A percentile compares a stretch with the other conserved stretches of the same genome.
phyloP scores from a whole-genome alignment of 208 protist species.

The Acanthamoeba royreba region DNA sequence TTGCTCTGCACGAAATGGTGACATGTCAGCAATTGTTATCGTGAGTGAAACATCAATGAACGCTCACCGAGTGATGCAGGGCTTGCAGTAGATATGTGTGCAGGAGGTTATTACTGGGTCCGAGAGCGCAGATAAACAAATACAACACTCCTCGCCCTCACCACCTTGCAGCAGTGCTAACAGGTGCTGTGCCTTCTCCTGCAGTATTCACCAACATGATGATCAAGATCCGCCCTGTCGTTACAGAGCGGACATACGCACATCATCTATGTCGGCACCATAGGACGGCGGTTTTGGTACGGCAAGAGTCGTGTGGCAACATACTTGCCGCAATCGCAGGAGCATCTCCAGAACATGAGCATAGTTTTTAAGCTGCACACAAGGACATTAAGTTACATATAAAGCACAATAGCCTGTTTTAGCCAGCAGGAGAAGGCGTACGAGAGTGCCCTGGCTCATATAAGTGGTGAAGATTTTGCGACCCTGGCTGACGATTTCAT shows the following conservation, averaged over 20 bases:
- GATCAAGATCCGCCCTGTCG: background rate
- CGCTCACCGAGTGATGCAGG: background rate
- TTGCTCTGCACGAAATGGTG: background rate
- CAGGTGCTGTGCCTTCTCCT: background rate
- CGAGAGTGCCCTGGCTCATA: background rate
- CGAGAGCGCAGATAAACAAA: background rate
- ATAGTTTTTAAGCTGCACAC: slow-evolving; percentile 74
- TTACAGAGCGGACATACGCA: background rate
- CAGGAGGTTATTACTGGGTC: background rate
- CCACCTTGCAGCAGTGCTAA: background rate
- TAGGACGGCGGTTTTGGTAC: background rate
- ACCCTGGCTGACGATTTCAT: background rate
- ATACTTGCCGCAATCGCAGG: slow-evolving; percentile 75
- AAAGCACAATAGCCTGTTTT: too few species aligned
- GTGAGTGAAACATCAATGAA: background rate
- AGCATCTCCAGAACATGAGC: slow-evolving; percentile 73
- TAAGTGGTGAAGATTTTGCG: background rate
- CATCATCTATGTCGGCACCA: background rate
- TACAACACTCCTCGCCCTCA: slow-evolving; percentile 28
- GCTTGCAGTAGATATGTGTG: slow-evolving; percentile 10
- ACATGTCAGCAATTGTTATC: background rate
- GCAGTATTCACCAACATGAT: background rate
- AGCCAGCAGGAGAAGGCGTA: too few species aligned
- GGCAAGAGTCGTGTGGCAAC: slow-evolving; percentile 68
- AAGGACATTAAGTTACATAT: too few species aligned